Evolutionary conservation across 2,329 filamentous ascomycete genomes (phyloP).

Genomic region (Talaromyces albobiverticillius): DNA sequence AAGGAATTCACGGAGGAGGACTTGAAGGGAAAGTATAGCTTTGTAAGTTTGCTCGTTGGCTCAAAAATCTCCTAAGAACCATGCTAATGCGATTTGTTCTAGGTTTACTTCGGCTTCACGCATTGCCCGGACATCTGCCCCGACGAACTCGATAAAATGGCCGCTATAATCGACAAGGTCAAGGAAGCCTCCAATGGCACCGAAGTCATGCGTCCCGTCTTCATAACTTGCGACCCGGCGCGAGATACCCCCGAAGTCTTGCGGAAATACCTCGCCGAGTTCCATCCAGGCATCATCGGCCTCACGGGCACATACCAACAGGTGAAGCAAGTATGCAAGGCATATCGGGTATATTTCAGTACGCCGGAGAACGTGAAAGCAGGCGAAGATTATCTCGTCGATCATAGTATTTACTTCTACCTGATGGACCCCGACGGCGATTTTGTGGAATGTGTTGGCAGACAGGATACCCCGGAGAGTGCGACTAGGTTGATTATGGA

Average conservation of each 20-base stretch:
- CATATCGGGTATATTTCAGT: conserved; percentile 95
- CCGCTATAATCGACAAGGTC: conserved; percentile 79
- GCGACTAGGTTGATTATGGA: conserved; percentile 79
- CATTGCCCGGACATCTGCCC: conserved; percentile 99
- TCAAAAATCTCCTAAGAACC: no score
- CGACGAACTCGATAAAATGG: conserved; percentile 99
- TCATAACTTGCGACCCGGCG: conserved; percentile 93
- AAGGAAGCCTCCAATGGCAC: conserved; percentile 36
- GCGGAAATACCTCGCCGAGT: conserved; percentile 83
- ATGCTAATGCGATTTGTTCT: conserved; percentile 7
- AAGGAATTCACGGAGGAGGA: conserved; percentile 72
- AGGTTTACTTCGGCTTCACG: conserved; percentile 98
- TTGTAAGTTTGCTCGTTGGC: conserved; percentile 45
- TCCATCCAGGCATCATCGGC: conserved; percentile 81
- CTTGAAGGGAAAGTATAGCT: conserved; percentile 76
- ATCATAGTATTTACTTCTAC: conserved; percentile 99
- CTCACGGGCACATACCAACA: conserved; percentile 91
- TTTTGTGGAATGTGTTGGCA: conserved; percentile 93
- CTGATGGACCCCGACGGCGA: conserved; percentile 98
- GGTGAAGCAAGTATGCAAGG: conserved; percentile 91
- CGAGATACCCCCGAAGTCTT: conserved; percentile 83
- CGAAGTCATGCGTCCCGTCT: conserved; percentile 67
- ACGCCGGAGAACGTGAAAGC: conserved; percentile 85
- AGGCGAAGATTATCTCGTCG: conserved; percentile 94
- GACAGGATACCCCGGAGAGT: conserved; percentile 87